Base-by-base conservation (phyloP, 768 basidiomycete species). In the Termitomyces sp. region DNA sequence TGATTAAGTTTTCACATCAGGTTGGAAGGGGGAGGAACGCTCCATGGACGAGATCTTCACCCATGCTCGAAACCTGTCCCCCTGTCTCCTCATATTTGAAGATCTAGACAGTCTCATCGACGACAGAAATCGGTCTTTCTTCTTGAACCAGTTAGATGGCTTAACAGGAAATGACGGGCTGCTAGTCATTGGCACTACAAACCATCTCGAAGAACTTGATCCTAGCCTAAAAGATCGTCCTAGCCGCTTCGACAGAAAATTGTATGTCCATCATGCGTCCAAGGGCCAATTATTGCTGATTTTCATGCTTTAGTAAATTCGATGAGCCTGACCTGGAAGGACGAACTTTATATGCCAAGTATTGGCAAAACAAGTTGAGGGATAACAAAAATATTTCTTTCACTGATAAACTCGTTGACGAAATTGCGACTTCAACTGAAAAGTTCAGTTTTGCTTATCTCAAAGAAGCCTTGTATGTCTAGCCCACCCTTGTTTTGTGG, bases 71-170 rank as follows among this genome's bases (percentile, higher is more conserved):
- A 80, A 82, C 68, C 66, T 82, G 61, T 66, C 87, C 1, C 89
- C 89, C 35, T 90, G 87, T 63, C 80, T 90, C 48, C 63, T 89
- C 54, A 76, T 85, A 53, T 68, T 87, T 16, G 79, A 78, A 68
- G 77, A 79, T 49, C 66, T 94, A 7, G 93, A 95, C 65, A 88
- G 87, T 63, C 78, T 93, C 40, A 89, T 95, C 74, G 90, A 83
- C 60, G 83, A 91, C 65, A 52, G 67, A 7, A 93, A 93, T 67
- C 83, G 91, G 33, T 90, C 90, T 2, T 93, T 91, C 78, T 94
- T 94, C 82, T 77, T 95, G 50, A 95, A 95, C 67, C 87, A 93
- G 68, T 74, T 91, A 8, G 92, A 94, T 62, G 92, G 92, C 1
- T 70, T 93, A 35, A 84, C 87, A 67, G 81, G 84, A 33, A 93